A percentile compares a stretch with the other conserved stretches of the same genome.
phyloP scores from a whole-genome alignment of 2,329 filamentous ascomycete species.

The Simplicillium aogashimaense region DNA sequence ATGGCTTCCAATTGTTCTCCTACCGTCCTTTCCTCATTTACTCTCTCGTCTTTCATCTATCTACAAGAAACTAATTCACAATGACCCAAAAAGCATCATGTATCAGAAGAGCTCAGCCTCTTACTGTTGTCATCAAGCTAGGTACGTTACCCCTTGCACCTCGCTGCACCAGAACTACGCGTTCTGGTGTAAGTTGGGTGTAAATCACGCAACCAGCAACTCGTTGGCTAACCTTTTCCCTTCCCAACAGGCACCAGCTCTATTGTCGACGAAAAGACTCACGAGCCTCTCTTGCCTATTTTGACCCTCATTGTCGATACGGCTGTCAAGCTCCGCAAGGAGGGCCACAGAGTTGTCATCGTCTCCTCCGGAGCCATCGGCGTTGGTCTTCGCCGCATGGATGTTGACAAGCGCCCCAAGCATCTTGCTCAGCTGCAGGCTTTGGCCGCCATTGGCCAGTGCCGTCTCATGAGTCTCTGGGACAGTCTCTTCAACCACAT shows the following conservation, averaged over 20 bases:
- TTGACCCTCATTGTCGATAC: constrained; percentile 91
- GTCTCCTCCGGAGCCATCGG: constrained; percentile 97
- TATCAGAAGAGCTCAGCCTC: constrained; percentile 24
- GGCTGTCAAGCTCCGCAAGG: constrained; percentile 72
- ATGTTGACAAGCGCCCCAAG: constrained; percentile 78
- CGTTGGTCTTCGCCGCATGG: constrained; percentile 83
- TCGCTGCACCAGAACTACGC: constrained; percentile 1
- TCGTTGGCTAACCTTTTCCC: too few species aligned
- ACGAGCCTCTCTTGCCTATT: constrained; percentile 85
- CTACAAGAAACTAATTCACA: background rate
- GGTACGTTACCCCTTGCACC: constrained; percentile 41
- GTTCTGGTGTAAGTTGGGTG: background rate
- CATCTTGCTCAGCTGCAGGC: constrained; percentile 87
- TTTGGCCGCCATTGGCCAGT: constrained; percentile 91
- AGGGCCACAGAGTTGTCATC: constrained; percentile 90
- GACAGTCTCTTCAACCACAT: constrained; percentile 84
- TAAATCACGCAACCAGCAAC: constrained; percentile 1
- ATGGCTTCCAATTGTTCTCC: too few species aligned
- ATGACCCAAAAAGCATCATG: constrained; percentile 9
- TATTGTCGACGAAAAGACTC: constrained; percentile 94
- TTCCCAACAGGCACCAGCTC: constrained; percentile 73
- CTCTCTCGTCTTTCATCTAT: too few species aligned
- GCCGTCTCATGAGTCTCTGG: constrained; percentile 90
- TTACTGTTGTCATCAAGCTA: constrained; percentile 79
- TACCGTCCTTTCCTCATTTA: too few species aligned